phyloP scores from a whole-genome alignment of 139 green algal species.

The Pycnococcus provasolii region DNA sequence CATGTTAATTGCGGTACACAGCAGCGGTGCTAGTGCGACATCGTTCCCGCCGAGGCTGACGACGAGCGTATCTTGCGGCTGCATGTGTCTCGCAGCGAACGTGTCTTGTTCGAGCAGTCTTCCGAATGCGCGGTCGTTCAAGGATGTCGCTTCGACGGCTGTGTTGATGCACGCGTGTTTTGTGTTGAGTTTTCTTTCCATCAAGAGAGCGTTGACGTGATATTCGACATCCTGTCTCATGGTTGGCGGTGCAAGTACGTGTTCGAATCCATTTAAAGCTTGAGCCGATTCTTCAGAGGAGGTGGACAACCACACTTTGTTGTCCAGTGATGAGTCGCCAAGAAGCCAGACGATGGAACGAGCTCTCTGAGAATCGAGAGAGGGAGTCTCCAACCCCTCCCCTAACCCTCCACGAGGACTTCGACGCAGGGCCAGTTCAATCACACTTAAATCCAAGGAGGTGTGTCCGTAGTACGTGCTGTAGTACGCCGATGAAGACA shows the following conservation, averaged over 20 bases:
- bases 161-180: not conserved
- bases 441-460: no score
- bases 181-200: not conserved
- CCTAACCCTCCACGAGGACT: no score
- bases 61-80: not conserved
- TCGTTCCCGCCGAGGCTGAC: conserved; percentile 15
- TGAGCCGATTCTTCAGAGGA: not conserved
- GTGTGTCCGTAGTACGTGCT: no score
- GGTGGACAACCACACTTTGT: conserved; percentile 6
- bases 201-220: not conserved
- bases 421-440: no score
- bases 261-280: conserved; percentile 5
- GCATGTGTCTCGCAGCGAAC: not conserved
- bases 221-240: conserved; percentile 5
- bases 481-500: no score
- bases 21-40: not conserved
- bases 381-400: no score
- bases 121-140: conserved; percentile 5
- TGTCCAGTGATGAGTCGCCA: conserved; percentile 16
- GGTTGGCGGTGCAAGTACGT: not conserved
- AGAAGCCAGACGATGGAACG: conserved; percentile 2
- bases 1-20: conserved; percentile 1
- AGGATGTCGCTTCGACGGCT: conserved; percentile 12
- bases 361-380: not conserved
- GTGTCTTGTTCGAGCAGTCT: not conserved